A percentile compares a stretch with the other conserved stretches of the same genome.
Conservation (phyloP, 139 green algal species). For the Chlorella sp. region DNA sequence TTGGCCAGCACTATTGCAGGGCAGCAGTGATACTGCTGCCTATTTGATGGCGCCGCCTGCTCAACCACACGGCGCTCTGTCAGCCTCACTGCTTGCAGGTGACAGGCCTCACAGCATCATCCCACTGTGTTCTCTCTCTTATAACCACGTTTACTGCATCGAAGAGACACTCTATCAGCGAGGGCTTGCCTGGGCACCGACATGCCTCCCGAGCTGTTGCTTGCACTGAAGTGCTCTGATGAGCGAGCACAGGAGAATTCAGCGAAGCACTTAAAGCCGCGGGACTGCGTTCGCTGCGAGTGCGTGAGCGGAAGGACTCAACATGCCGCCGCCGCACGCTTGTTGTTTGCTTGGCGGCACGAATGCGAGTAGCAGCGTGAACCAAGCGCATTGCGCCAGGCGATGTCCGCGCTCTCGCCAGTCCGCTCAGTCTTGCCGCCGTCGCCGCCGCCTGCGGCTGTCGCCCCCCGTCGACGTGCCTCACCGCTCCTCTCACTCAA, state of each 20-base stretch:
- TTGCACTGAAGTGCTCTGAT: neutral
- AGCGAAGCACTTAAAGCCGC: neutral
- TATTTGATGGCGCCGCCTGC: too few relatives aligned
- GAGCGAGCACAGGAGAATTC: neutral
- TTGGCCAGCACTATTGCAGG: too few relatives aligned
- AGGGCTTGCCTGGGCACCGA: neutral
- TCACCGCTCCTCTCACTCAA: neutral
- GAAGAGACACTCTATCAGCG: neutral
- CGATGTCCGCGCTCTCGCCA: neutral
- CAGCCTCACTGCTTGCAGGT: neutral
- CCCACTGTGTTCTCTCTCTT: too few relatives aligned
- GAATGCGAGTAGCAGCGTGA: too few relatives aligned
- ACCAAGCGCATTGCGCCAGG: too few relatives aligned
- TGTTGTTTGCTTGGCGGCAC: too few relatives aligned
- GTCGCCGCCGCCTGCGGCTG: neutral
- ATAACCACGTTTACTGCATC: neutral
- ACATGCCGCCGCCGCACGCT: too few relatives aligned
- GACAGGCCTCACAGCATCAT: too few relatives aligned
- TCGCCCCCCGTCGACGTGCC: neutral
- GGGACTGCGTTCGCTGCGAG: conserved; percentile 15
- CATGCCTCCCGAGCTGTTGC: neutral
- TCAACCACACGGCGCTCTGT: too few relatives aligned
- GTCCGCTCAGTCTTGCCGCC: too few relatives aligned
- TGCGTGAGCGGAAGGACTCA: neutral
- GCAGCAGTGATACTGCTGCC: too few relatives aligned